Base-by-base conservation (phyloP, 257 asterid genomes). In the Paulownia fortunei region DNA sequence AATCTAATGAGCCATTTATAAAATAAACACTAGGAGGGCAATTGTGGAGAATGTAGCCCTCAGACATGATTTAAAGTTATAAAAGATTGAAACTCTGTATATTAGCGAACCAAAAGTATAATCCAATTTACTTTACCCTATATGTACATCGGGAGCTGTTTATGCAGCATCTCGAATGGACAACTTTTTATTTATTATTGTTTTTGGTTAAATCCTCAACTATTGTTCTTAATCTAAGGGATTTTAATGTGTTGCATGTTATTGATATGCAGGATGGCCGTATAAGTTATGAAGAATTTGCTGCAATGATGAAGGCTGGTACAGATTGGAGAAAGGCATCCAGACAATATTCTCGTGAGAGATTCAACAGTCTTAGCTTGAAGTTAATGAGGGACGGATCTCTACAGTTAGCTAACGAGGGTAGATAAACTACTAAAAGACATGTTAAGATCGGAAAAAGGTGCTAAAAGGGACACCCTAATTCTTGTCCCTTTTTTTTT, bases 271-370 rank as follows among this genome's bases (percentile, higher is more conserved):
- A 92, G 97, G 97, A 92, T 54, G 97, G 95, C 8, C 83, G 88
- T 19, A 92, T 92, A 81, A 88, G 97, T 73, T 92, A 88, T 1
- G 92, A 92, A 75, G 97, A 92, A 81, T 92, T 92, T 21, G 89
- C 92, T 16, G 74, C 90, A 2, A 91, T 92, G 97, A 91, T 92
- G 97, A 92, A 91, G 81, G 89, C 97, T 0, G 97, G 97, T 9
- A 92, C 97, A 3, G 97, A 92, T 80, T 92, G 97, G 97, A 85
- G 97, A 78, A 92, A 91, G 73, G 97, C 94, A 60, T 91, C 93
- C 0, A 84, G 94, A 79, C 97, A 91, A 41, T 91, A 89, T 84
- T 89, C 93, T 0, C 86, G 97, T 0, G 91, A 89, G 73, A 84
- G 90, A 72, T 89, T 91, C 85, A 89, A 88, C 84, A 89, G 86